Evolutionary conservation across 192 early-diverging fungal genomes (phyloP), one percentile per base, ranked within the genome.

Genomic region (Glomus cerebriforme): DNA sequence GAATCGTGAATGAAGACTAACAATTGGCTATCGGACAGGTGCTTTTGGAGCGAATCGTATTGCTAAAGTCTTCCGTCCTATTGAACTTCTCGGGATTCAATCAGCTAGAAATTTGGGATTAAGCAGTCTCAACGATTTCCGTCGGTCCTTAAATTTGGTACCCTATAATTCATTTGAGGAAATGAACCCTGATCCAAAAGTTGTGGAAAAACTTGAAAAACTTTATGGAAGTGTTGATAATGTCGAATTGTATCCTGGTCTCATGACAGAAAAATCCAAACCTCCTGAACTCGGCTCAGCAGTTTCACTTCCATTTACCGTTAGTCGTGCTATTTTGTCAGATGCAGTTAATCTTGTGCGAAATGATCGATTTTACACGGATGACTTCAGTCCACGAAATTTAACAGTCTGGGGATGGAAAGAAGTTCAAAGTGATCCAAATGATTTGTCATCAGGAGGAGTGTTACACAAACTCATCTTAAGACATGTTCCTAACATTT

Each of bases 91-190:
- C 8, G 87, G 87, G 7, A 88, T 88, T 62, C 19, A 81, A 22
- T 73, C 77, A 60, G 87, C 81, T 26, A 77, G 87, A n/a, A 49
- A 43, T 45, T 54, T 86, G 64, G 79, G 85, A n/a, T 58, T 70
- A 10, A 89, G 87, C 63, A 88, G 86, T 31, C 78, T 88, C 8
- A 88, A 88, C 45, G 87, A 88, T 26, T 89, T 88, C 31, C 62
- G 87, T 62, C n/a, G 76, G 31, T 81, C 73, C 59, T 66, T 86
- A 13, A 63, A 86, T 35, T 59, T 88, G 63, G 78, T 72, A 47
- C 71, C 78, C 22, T 79, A 81, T 24, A 64, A 70, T n/a, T 75
- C 80, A 0, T 82, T 80, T 74, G 81, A 77, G 60, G 87, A 84
- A 49, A 80, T 88, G 37, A 78, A 72, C 5, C 78, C 72, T 35